Conservation (phyloP, 768 basidiomycete genomes). For the Boletales sp. region DNA sequence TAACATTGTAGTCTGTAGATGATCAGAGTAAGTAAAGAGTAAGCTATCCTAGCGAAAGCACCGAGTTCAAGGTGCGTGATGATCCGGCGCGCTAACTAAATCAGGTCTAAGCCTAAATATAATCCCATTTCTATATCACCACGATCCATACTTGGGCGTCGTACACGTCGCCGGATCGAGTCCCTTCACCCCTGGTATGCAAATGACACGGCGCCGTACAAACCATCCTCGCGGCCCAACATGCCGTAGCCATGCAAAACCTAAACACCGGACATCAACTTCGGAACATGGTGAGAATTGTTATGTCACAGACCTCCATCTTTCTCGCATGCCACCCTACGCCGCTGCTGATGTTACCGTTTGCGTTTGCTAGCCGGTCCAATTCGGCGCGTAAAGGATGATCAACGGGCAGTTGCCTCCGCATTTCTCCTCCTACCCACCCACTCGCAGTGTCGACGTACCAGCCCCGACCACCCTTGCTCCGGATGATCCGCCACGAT, state of each 20-base stretch:
- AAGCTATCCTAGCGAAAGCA: not conserved
- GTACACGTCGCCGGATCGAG: too few relatives aligned
- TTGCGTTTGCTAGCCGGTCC: constrained; percentile 68
- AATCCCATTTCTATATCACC: not conserved
- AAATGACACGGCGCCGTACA: constrained; percentile 93
- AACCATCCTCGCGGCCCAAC: constrained; percentile 87
- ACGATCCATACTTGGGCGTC: not conserved
- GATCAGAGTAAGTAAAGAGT: not conserved
- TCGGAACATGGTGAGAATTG: not conserved
- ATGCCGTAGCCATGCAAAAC: constrained; percentile 87
- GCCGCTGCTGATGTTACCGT: constrained; percentile 86
- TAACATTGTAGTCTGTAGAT: not conserved
- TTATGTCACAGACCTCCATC: constrained; percentile 77
- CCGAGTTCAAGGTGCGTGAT: not conserved
- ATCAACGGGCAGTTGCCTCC: constrained; percentile 51
- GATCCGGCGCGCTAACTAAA: not conserved
- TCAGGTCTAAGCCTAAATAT: not conserved
- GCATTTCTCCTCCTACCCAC: constrained; percentile 60
- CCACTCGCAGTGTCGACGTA: constrained; percentile 87
- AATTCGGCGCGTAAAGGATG: constrained; percentile 74
- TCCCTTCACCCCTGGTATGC: constrained; percentile 76
- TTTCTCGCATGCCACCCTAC: constrained; percentile 96
- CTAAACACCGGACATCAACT: constrained; percentile 32
- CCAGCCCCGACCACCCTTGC: constrained; percentile 94
- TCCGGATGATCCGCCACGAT: constrained; percentile 84